These are phyloP conservation scores for Sindora glabra DNA, from an alignment of 306 rosid genomes.

Conservation along the genomic window DNA sequence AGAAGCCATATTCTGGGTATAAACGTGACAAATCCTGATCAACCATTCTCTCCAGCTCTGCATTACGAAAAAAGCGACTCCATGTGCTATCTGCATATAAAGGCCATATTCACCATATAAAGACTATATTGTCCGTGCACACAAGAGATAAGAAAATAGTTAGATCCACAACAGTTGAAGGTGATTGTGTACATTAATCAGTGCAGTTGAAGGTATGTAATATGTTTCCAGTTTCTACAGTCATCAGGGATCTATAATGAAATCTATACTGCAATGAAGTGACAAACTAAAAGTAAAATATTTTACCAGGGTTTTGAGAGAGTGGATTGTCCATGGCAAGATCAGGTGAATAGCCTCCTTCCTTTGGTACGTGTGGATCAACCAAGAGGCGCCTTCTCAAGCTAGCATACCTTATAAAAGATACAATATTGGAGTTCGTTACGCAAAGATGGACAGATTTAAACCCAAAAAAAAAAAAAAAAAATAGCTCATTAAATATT, in stretches of 20 bases:
- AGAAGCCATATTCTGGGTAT: conserved; percentile 95
- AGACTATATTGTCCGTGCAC: too few relatives aligned
- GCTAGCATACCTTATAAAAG: conserved; percentile 66
- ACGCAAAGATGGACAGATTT: background rate
- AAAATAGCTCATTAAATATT: too few relatives aligned
- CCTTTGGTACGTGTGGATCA: conserved; percentile 75
- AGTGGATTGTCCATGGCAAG: conserved; percentile 85
- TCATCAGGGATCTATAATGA: background rate
- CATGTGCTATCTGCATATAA: conserved; percentile 81
- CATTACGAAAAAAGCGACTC: conserved; percentile 93
- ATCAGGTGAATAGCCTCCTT: conserved; percentile 58
- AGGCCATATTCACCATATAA: conserved; percentile 4
- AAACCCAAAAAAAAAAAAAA: background rate
- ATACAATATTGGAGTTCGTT: background rate
- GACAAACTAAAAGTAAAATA: background rate
- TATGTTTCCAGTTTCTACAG: background rate
- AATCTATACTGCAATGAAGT: background rate
- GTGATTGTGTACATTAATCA: background rate
- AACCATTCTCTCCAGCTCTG: conserved; percentile 94
- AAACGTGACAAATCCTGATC: conserved; percentile 95
- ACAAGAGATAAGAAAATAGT: background rate
- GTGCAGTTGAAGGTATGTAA: background rate
- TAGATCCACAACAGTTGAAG: background rate
- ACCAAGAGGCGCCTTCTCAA: conserved; percentile 82
- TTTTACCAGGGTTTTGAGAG: conserved; percentile 92